These are phyloP conservation scores for Phytophthora pini DNA, from an alignment of 352 stramenopile species.

Conservation along the genomic window DNA sequence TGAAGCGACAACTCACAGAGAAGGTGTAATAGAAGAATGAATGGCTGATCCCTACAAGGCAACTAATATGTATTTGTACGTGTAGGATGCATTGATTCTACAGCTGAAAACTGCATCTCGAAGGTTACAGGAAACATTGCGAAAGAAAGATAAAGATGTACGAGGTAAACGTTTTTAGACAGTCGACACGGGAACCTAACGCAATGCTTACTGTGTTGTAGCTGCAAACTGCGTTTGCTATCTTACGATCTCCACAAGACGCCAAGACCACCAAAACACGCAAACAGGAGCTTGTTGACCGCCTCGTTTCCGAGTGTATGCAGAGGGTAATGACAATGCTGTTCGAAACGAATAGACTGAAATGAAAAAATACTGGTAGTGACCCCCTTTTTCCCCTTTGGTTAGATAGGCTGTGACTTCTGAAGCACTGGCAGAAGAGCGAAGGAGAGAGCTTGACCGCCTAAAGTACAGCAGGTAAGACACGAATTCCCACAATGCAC, in stretches of 20 bases:
- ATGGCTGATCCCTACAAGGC: too few species aligned
- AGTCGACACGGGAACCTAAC: too few species aligned
- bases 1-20: constrained; percentile 54
- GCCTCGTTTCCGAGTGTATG: constrained; percentile 62
- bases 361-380: background rate
- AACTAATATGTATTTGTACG: background rate
- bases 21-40: constrained; percentile 29
- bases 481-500: background rate
- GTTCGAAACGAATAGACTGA: background rate
- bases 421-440: constrained; percentile 65
- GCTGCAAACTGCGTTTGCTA: constrained; percentile 64
- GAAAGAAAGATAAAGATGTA: constrained; percentile 76
- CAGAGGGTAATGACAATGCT: constrained; percentile 44
- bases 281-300: constrained; percentile 63
- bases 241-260: constrained; percentile 65
- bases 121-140: constrained; percentile 63
- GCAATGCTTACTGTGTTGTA: constrained; percentile 12
- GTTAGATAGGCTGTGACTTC: constrained; percentile 52
- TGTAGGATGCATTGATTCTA: constrained; percentile 58
- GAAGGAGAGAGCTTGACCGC: constrained; percentile 59
- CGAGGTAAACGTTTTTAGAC: background rate
- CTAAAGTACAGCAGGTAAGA: constrained; percentile 62
- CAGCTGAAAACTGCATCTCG: constrained; percentile 65
- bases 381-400: constrained; percentile 12
- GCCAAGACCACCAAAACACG: constrained; percentile 70